A percentile compares a stretch with the other conserved stretches of the same genome.
phyloP scores from a whole-genome alignment of 305 asterid genomes.

The Andrographis paniculata region DNA sequence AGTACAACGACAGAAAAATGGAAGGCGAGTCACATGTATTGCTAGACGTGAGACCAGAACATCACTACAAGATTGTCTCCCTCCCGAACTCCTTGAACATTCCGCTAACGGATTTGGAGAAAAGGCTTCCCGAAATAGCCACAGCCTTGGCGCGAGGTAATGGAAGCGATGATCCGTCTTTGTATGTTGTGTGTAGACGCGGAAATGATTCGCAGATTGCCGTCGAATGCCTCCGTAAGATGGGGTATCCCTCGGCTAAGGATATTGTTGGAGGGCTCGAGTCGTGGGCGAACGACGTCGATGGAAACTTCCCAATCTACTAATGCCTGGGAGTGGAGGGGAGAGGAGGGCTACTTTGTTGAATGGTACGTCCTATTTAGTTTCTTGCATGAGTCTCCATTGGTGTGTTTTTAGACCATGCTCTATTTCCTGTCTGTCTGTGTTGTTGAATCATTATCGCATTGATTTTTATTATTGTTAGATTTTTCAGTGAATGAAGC shows the following conservation, averaged over 20 bases:
- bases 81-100: slow-evolving; percentile 63
- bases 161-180: slow-evolving; percentile 24
- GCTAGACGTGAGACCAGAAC: slow-evolving; percentile 51
- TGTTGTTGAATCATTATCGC: too few species aligned
- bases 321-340: slow-evolving; percentile 16
- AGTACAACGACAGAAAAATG: slow-evolving; percentile 26
- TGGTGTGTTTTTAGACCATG: too few species aligned
- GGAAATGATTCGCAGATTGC: slow-evolving; percentile 94
- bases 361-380: too few species aligned
- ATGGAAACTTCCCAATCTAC: slow-evolving; percentile 72
- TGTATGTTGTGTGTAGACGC: slow-evolving; percentile 78
- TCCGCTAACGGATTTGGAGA: slow-evolving; percentile 45
- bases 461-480: too few species aligned
- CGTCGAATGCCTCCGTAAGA: slow-evolving; percentile 49
- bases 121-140: slow-evolving; percentile 50
- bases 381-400: too few species aligned
- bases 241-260: slow-evolving; percentile 66
- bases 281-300: slow-evolving; percentile 75
- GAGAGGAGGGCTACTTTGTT: too few species aligned
- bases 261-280: slow-evolving; percentile 89
- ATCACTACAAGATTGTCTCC: slow-evolving; percentile 62
- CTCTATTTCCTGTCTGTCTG: too few species aligned
- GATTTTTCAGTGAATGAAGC: too few species aligned
- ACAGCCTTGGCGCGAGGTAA: slow-evolving; percentile 30
- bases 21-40: slow-evolving; percentile 36